These are phyloP conservation scores for Aspergillus sp. DNA, from an alignment of 2,329 filamentous ascomycete species.

Conservation along the genomic window DNA sequence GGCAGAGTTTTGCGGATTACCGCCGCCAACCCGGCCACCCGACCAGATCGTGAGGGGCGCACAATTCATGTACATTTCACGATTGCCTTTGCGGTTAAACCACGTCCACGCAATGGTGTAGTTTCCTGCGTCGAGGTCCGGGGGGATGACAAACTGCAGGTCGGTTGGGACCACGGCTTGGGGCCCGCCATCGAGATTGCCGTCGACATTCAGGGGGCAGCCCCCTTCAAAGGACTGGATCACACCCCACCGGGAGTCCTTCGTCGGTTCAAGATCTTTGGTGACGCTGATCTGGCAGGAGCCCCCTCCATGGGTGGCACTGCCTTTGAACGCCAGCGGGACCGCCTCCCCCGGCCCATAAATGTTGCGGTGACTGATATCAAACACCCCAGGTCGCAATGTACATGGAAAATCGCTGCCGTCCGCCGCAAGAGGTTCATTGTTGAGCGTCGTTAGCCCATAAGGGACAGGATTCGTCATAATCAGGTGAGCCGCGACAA, in stretches of 20 bases:
- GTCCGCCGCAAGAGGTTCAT: neutral
- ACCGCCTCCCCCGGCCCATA: conserved; percentile 53
- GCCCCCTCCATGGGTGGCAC: conserved; percentile 85
- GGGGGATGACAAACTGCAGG: conserved; percentile 71
- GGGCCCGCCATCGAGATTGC: conserved; percentile 57
- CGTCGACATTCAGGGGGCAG: conserved; percentile 65
- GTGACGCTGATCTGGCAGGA: conserved; percentile 88
- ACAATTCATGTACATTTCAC: conserved; percentile 98
- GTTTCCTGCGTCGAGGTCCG: conserved; percentile 69
- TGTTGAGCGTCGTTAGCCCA: neutral
- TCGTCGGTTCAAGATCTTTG: conserved; percentile 68
- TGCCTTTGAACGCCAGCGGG: conserved; percentile 64
- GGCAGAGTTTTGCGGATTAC: neutral
- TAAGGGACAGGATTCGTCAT: neutral
- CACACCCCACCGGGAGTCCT: conserved; percentile 74
- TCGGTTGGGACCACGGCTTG: conserved; percentile 48
- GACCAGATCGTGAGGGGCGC: conserved; percentile 64
- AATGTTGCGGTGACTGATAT: neutral
- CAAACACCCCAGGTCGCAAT: neutral
- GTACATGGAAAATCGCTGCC: neutral
- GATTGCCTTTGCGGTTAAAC: conserved; percentile 89
- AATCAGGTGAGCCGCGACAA: neutral
- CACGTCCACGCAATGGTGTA: conserved; percentile 89
- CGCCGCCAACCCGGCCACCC: no score
- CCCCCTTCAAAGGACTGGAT: conserved; percentile 86